Base-by-base conservation (phyloP, 2,329 filamentous ascomycete species). In the Arthrobotrys entomopaga region DNA sequence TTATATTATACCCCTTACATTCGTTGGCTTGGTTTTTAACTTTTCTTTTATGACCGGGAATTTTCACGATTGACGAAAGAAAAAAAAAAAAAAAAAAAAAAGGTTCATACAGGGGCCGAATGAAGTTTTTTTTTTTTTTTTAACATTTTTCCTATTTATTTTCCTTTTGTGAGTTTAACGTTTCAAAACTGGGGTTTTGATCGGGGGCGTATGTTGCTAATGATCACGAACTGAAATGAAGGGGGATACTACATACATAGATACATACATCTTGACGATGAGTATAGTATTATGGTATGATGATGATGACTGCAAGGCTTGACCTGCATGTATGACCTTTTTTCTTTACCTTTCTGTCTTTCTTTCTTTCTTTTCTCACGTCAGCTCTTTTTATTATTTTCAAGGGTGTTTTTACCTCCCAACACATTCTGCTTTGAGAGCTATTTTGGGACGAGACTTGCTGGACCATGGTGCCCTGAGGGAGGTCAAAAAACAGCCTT, bases 391-490 rank as follows among this genome's bases (percentile, higher is more conserved):
- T n/a, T 42, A 59, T 54, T 46, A 61, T 66, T 63, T 49, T 16
- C 46, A 42, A 19, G 16, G 8, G 16, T 22, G 38, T 65, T 61
- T 58, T 15, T 20, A 43, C 40, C 26, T 65, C 66, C 61, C 61
- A 73, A 73, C 56, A 73, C 40, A 50, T 73, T 43, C 19, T 71
- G 69, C 69, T 73, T 73, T 40, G 69, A 66, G 50, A 73, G 69
- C 69, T 73, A 65, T 60, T 42, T 65, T 61, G 69, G 69, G 69
- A 73, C 69, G 61, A 57, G 69, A 73, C 69, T 73, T 73, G 69
- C 69, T 61, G 69, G 69, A 73, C 69, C 56, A 73, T 73, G 69
- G 69, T 38, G 69, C 69, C 69, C 69, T 73, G 69, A 73, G 69
- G 61, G 59, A 65, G 52, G 50, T n/a, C n/a, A n/a, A n/a, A n/a